Percentiles rank a stretch among this genome's conserved stretches.
These are phyloP conservation scores for Marasmius tenuissimus DNA, from an alignment of 1,284 basidiomycete genomes.

Conservation along the genomic window DNA sequence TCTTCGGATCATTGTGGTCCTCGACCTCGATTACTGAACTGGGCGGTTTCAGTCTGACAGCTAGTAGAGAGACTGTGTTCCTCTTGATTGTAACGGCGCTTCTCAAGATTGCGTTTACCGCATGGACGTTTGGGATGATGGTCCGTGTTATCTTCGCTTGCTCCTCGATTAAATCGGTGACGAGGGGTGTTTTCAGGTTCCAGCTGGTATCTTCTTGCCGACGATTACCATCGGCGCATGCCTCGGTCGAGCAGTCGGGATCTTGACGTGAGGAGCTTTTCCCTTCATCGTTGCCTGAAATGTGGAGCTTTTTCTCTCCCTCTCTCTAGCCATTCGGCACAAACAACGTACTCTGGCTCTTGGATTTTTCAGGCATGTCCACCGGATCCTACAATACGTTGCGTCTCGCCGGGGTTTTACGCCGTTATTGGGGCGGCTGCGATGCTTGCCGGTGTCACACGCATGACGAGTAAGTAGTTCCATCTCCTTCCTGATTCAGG, in stretches of 20 bases:
- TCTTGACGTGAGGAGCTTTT: conserved; percentile 53
- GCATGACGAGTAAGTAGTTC: conserved; percentile 66
- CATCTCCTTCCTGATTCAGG: background rate
- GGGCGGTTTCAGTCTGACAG: conserved; percentile 46
- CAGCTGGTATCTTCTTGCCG: conserved; percentile 74
- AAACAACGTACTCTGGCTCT: conserved; percentile 58
- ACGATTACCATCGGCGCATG: conserved; percentile 74
- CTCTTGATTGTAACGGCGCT: conserved; percentile 60
- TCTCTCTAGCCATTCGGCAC: conserved; percentile 55
- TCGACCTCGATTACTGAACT: conserved; percentile 1
- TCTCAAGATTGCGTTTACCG: conserved; percentile 62
- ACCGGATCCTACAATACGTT: conserved; percentile 64
- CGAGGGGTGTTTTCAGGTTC: conserved; percentile 41
- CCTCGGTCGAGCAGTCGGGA: conserved; percentile 65
- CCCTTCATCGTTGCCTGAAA: background rate
- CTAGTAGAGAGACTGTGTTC: conserved; percentile 67
- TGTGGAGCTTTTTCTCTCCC: background rate
- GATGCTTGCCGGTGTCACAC: conserved; percentile 78
- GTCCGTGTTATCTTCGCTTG: conserved; percentile 30
- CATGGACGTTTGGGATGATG: conserved; percentile 80
- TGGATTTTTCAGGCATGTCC: conserved; percentile 73
- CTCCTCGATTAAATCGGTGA: background rate
- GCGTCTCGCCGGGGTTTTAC: conserved; percentile 81
- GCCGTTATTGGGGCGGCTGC: conserved; percentile 82
- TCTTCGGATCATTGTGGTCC: background rate